A percentile compares a stretch with the other conserved stretches of the same genome.
Conservation (phyloP, 768 basidiomycete genomes). For the Kwoniella bestiolae region DNA sequence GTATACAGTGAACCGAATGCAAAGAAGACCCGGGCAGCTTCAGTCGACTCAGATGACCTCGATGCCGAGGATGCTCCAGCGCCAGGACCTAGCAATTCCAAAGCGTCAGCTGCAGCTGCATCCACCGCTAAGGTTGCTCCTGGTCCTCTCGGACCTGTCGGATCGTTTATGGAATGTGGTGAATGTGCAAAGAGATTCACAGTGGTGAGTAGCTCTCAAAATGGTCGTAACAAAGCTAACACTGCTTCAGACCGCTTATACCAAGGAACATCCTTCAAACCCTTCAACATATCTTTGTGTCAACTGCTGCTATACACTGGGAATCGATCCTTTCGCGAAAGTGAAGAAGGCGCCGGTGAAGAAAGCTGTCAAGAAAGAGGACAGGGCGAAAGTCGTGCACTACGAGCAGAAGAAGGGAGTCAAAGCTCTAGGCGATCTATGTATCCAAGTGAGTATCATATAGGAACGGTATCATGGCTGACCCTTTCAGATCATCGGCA, state of each 20-base stretch:
- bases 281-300: slow-evolving; percentile 82
- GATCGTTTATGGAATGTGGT: slow-evolving; percentile 79
- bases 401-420: slow-evolving; percentile 68
- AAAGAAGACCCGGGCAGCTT: slow-evolving; percentile 41
- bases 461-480: background rate
- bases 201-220: slow-evolving; percentile 63
- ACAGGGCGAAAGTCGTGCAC: slow-evolving; percentile 70
- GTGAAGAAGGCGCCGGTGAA: slow-evolving; percentile 65
- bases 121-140: slow-evolving; percentile 38
- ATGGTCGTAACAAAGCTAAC: background rate
- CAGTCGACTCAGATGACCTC: slow-evolving; percentile 70
- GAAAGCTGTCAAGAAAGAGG: slow-evolving; percentile 63
- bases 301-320: slow-evolving; percentile 75
- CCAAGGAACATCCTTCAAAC: slow-evolving; percentile 66
- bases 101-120: slow-evolving; percentile 20
- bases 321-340: slow-evolving; percentile 72
- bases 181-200: slow-evolving; percentile 83
- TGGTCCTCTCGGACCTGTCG: slow-evolving; percentile 67
- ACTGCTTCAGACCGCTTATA: slow-evolving; percentile 75
- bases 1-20: slow-evolving; percentile 3
- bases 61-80: slow-evolving; percentile 61
- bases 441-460: slow-evolving; percentile 68
- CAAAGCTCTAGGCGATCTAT: slow-evolving; percentile 73
- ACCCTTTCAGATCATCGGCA: slow-evolving; percentile 71
- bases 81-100: slow-evolving; percentile 16